Base-by-base conservation (phyloP, 1,139 yeast genomes). In the Diutina scorzettiae region DNA sequence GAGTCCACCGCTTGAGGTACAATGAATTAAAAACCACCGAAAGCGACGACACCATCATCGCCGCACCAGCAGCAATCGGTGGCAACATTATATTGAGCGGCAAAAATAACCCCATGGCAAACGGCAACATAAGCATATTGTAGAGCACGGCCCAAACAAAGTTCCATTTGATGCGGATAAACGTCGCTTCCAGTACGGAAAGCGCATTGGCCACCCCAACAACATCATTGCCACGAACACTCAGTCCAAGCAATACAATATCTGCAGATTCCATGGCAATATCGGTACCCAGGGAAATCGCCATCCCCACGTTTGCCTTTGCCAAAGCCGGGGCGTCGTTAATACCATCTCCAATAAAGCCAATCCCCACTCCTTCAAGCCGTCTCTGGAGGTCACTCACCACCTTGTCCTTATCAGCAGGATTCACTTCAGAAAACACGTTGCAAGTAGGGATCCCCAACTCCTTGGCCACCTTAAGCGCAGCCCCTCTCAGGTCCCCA, bases 181-280 rank as follows among this genome's bases (percentile, higher is more conserved):
- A 81, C 0, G 97, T 84, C 24, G 69, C 67, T 30, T 70, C 65
- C 3, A 95, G 78, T 12, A 93, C 75, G 43, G 79, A 80, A 32
- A 91, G 59, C 0, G 96, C 85, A 45, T 81, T 75, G 8, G 80
- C 69, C 12, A 89, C 77, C 19, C 89, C 91, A 21, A 64, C 56
- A 41, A 87, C 62, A 32, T 78, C 76, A 40, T 64, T 59, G 50
- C 37, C 64, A 20, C 45, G 48, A 11, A 48, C 48, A 29, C 51
- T 51, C 23, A 52, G 49, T 3, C 63, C 62, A 51, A 68, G 55
- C 28, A 93, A 65, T n/a, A 91, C 96, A 32, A 89, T 74, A 56
- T 87, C 96, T 0, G 98, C 96, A 21, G 95, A 86, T 50, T 89
- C 96, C 51, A 91, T 83, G 2, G 98, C 98, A 48, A 91, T 85